Percentiles rank a stretch among this genome's conserved stretches.
Evolutionary conservation across 306 rosid genomes (phyloP).

Genomic region (Acacia confusa): DNA sequence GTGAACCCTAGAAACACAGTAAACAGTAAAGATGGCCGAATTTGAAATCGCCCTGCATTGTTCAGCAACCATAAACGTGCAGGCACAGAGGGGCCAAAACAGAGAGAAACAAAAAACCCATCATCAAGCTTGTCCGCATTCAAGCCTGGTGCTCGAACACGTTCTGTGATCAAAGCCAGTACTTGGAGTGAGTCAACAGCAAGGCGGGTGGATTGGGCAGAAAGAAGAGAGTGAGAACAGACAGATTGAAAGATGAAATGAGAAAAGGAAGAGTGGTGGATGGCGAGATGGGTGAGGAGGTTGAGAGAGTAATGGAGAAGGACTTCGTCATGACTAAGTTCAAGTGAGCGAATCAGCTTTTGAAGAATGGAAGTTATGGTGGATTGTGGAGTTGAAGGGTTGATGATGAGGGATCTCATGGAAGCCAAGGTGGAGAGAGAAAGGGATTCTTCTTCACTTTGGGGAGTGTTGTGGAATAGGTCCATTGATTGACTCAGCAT

Average conservation of each 20-base stretch:
- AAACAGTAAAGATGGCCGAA: slow-evolving; percentile 48
- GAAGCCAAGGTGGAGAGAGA: slow-evolving; percentile 48
- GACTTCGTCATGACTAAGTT: slow-evolving; percentile 27
- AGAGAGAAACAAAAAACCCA: slow-evolving; percentile 56
- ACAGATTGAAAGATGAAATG: slow-evolving; percentile 39
- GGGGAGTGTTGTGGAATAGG: not conserved
- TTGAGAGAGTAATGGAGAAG: slow-evolving; percentile 45
- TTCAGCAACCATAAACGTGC: slow-evolving; percentile 65
- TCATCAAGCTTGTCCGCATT: slow-evolving; percentile 50
- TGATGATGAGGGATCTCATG: slow-evolving; percentile 51
- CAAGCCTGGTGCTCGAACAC: slow-evolving; percentile 8
- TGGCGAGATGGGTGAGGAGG: slow-evolving; percentile 58
- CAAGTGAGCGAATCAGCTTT: slow-evolving; percentile 52
- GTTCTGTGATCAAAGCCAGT: slow-evolving; percentile 39
- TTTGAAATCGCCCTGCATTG: slow-evolving; percentile 51
- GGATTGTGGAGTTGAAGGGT: slow-evolving; percentile 59
- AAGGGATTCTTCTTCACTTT: slow-evolving; percentile 26
- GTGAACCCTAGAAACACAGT: slow-evolving; percentile 71
- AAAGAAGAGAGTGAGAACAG: slow-evolving; percentile 30
- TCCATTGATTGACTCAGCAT: slow-evolving; percentile 24
- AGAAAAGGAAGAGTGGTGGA: slow-evolving; percentile 39
- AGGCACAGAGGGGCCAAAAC: slow-evolving; percentile 55
- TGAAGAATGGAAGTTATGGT: slow-evolving; percentile 41
- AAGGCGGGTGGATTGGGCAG: slow-evolving; percentile 41
- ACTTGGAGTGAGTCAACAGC: slow-evolving; percentile 50